These are phyloP conservation scores for Trichoderma sp. DNA, from an alignment of 2,329 filamentous ascomycete genomes.

Conservation along the genomic window DNA sequence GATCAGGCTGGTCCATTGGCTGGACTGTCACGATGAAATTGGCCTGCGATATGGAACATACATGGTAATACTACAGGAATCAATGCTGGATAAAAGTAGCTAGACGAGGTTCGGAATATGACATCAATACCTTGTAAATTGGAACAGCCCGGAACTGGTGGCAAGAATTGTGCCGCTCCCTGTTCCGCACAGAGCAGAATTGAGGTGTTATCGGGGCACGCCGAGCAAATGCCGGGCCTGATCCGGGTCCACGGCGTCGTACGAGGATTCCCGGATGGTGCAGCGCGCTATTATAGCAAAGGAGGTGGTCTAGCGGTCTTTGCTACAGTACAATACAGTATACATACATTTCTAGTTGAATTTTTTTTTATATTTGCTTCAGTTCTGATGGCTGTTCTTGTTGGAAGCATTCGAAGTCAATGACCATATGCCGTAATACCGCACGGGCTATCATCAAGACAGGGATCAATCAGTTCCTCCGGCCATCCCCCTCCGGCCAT, in stretches of 20 bases:
- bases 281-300: neutral
- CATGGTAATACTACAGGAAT: neutral
- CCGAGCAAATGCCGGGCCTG: slow-evolving; percentile 1
- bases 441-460: too few relatives aligned
- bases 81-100: neutral
- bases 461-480: neutral
- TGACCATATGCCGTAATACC: neutral
- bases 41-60: neutral
- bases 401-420: neutral
- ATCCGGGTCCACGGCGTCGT: neutral
- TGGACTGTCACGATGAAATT: neutral
- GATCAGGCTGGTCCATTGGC: neutral
- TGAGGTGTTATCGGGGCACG: neutral
- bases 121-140: neutral
- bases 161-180: neutral
- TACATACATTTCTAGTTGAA: neutral
- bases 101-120: neutral
- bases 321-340: too few relatives aligned
- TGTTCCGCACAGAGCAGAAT: neutral
- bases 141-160: neutral
- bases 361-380: neutral
- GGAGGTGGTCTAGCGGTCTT: neutral
- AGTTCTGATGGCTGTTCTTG: neutral
- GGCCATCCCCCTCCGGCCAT: neutral
- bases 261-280: neutral